Evolutionary conservation across 2,329 filamentous ascomycete species (phyloP).

Genomic region (Parasarocladium wereldwijsianum): DNA sequence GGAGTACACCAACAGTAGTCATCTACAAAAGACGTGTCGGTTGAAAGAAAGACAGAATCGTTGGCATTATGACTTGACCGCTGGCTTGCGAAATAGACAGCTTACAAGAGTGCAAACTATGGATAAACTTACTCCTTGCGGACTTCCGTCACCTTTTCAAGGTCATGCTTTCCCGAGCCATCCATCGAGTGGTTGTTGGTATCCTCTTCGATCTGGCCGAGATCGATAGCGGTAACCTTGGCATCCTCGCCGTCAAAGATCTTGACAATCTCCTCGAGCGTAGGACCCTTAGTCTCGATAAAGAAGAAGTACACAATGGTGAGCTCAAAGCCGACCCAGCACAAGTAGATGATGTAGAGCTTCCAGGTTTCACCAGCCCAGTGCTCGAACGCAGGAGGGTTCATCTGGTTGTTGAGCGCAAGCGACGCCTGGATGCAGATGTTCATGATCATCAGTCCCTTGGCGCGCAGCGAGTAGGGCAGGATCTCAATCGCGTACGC

Average conservation of each 20-base stretch:
- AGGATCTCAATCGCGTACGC: slow-evolving; percentile 13
- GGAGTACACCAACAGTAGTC: no score
- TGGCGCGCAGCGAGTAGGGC: slow-evolving; percentile 12
- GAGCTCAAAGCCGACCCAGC: slow-evolving; percentile 3
- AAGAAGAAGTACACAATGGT: slow-evolving; percentile 33
- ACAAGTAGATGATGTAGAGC: slow-evolving; percentile 6
- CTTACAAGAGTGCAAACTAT: no score
- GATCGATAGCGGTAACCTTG: slow-evolving; percentile 27
- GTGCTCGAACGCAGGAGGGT: slow-evolving; percentile 9
- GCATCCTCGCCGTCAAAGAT: slow-evolving; percentile 50
- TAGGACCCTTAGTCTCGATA: slow-evolving; percentile 48
- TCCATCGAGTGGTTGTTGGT: not conserved
- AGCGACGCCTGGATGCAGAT: slow-evolving; percentile 8
- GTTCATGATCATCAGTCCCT: slow-evolving; percentile 12
- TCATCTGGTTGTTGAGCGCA: slow-evolving; percentile 9
- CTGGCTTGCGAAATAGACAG: no score
- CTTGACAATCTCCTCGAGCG: slow-evolving; percentile 51
- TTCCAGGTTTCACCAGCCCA: slow-evolving; percentile 7
- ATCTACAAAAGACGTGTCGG: no score
- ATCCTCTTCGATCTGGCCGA: slow-evolving; percentile 30
- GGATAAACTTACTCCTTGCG: no score
- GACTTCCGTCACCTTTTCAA: no score
- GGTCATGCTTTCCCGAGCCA: no score
- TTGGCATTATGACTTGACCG: no score
- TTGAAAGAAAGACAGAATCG: no score